phyloP scores from a whole-genome alignment of 2,329 filamentous ascomycete genomes.

The Dactylellina cionopaga region DNA sequence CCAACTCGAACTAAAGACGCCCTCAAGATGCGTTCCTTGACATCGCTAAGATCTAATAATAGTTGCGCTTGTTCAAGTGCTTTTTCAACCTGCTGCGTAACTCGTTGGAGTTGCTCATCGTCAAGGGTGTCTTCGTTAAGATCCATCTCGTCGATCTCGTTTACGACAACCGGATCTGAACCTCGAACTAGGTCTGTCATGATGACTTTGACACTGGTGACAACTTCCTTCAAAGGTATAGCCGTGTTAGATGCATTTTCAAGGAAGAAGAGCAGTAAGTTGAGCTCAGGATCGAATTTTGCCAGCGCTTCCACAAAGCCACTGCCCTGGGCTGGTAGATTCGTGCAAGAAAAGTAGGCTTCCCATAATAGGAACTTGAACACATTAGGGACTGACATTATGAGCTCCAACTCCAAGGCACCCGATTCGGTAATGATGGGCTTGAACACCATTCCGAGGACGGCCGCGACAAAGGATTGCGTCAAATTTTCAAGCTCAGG shows the following conservation, averaged over 20 bases:
- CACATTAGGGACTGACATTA: conserved; percentile 45
- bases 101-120: conserved; percentile 46
- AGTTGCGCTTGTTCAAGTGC: conserved; percentile 45
- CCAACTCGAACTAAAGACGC: conserved; percentile 40
- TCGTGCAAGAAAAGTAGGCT: conserved; percentile 49
- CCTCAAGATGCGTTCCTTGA: conserved; percentile 47
- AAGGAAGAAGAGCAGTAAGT: conserved; percentile 50
- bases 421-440: conserved; percentile 39
- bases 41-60: conserved; percentile 41
- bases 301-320: conserved; percentile 39
- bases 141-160: conserved; percentile 49
- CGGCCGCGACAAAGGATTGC: conserved; percentile 41
- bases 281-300: conserved; percentile 49
- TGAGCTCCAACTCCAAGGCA: conserved; percentile 41
- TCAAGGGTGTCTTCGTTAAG: conserved; percentile 50
- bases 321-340: conserved; percentile 41
- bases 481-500: conserved; percentile 34
- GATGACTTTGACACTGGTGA: conserved; percentile 45
- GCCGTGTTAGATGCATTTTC: conserved; percentile 40
- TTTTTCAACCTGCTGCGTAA: conserved; percentile 48
- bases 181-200: conserved; percentile 40
- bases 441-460: conserved; percentile 50
- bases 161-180: background rate
- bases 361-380: conserved; percentile 52
- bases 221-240: conserved; percentile 49